Evolutionary conservation across 306 rosid species (phyloP), one percentile per base, ranked within the genome.

Genomic region (Quercus suber): DNA sequence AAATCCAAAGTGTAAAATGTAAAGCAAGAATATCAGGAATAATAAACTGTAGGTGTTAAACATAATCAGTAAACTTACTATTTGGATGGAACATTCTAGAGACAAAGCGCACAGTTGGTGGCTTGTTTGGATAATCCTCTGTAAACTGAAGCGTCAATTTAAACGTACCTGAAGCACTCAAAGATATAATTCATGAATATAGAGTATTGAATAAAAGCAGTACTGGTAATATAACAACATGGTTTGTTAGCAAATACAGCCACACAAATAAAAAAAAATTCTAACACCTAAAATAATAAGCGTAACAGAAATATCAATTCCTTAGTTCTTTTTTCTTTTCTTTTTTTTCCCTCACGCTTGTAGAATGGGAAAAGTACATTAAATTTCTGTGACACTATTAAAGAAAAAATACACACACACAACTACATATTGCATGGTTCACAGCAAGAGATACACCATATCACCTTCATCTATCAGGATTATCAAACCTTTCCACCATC

Each of bases 31-130:
- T 19, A 35, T 68, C 72, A 35, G 21, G 53, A 68, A 35, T 35
- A 33, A 18, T 12, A n/a, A 33, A 68, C 33, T 35, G 52, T 2
- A 17, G 51, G 41, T 68, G 51, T 68, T 33, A 67, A 67, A 37
- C 41, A 9, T 2, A 35, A 21, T 68, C 10, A 30, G 25, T 58
- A 12, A 61, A 88, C 99, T 91, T 81, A 95, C 99, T 95, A 72
- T 95, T 95, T 60, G 98, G 99, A 85, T 95, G 99, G 87, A 95
- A 95, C 99, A 95, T 95, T 71, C 97, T 90, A 75, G 99, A 95
- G 65, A 95, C 99, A 79, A 95, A 95, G 72, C 94, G 96, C 61
- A 95, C 99, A 23, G 89, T 91, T 25, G 99, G 99, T 17, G 98
- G 98, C 83, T 95, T 95, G 74, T 95, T 95, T 35, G 99, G 99